Evolutionary conservation across 2,329 filamentous ascomycete species (phyloP).

Genomic region (Didymella sp.): DNA sequence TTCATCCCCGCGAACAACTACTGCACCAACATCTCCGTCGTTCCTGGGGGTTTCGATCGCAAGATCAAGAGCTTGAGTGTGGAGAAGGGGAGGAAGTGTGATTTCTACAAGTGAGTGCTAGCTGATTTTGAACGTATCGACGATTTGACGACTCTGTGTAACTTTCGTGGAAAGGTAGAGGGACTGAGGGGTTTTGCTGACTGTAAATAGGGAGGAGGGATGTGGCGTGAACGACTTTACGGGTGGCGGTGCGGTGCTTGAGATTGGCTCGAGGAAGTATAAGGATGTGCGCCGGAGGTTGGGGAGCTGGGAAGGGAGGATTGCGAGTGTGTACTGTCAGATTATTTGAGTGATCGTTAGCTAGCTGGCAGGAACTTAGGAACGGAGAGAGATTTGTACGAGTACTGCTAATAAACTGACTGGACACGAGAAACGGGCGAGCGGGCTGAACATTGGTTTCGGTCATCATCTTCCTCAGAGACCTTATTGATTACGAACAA

Average conservation of each 20-base stretch:
- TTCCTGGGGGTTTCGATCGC: constrained; percentile 14
- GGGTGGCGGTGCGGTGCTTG: background rate
- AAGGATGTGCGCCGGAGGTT: constrained; percentile 5
- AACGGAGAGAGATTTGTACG: too few relatives aligned
- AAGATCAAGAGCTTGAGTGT: constrained; percentile 12
- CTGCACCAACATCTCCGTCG: constrained; percentile 6
- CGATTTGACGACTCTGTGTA: too few relatives aligned
- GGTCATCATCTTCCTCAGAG: too few relatives aligned
- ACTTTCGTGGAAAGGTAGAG: too few relatives aligned
- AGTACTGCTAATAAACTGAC: too few relatives aligned
- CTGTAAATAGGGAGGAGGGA: background rate
- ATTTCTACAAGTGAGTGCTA: constrained; percentile 8
- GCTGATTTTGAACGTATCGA: too few relatives aligned
- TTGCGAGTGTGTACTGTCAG: constrained; percentile 10
- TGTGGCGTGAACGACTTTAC: constrained; percentile 5
- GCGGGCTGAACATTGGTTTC: too few relatives aligned
- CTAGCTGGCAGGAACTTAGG: too few relatives aligned
- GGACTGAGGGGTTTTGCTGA: background rate
- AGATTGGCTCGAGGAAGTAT: constrained; percentile 1
- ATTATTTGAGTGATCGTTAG: background rate
- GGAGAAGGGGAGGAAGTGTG: constrained; percentile 8
- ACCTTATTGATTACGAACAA: too few relatives aligned
- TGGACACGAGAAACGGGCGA: too few relatives aligned
- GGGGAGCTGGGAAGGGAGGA: constrained; percentile 3
- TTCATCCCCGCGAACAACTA: constrained; percentile 6